These are phyloP conservation scores for Annona squamosa DNA, from an alignment of 164 flowering plant species.

Conservation along the genomic window DNA sequence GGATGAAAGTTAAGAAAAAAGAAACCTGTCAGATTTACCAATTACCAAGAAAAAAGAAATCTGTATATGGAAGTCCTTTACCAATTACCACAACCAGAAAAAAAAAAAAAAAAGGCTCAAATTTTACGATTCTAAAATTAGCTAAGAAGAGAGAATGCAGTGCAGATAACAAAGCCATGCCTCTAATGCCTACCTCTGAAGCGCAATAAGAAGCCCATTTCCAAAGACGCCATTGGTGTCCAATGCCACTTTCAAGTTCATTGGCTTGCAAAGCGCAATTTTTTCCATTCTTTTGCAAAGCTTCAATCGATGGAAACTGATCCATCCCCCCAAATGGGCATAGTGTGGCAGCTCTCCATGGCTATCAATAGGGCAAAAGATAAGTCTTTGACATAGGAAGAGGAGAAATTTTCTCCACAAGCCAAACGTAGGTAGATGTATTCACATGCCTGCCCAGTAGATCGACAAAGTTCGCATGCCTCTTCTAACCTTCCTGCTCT, in stretches of 20 bases:
- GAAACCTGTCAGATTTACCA: conserved; percentile 5
- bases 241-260: conserved; percentile 90
- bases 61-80: neutral
- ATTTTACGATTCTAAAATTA: neutral
- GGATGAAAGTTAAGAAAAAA: conserved; percentile 6
- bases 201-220: conserved; percentile 97
- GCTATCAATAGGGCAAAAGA: conserved; percentile 33
- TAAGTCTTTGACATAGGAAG: neutral
- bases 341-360: conserved; percentile 94
- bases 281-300: conserved; percentile 69
- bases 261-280: conserved; percentile 81
- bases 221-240: conserved; percentile 89
- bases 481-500: conserved; percentile 90
- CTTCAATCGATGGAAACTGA: conserved; percentile 76
- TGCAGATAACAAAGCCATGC: neutral
- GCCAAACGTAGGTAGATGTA: conserved; percentile 5
- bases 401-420: neutral
- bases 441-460: conserved; percentile 85
- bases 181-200: conserved; percentile 61
- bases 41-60: neutral
- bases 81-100: neutral
- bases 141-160: neutral
- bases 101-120: too few species aligned
- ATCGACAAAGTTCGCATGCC: conserved; percentile 88
- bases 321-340: conserved; percentile 82